Conservation (phyloP, 495 filamentous ascomycete species). For the Sordaria brevicollis region DNA sequence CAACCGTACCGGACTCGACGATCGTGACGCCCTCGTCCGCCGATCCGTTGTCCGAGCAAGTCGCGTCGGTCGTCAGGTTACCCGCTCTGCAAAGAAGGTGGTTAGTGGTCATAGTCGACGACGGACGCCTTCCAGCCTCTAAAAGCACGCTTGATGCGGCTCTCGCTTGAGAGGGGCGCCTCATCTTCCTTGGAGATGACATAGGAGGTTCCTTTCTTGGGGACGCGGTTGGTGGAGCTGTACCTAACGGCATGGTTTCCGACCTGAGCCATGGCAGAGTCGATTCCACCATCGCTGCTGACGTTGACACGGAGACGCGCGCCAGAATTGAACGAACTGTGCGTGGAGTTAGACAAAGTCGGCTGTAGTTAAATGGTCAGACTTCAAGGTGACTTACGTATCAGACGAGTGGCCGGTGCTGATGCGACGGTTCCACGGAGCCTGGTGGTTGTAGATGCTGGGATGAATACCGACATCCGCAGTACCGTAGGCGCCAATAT, state of each 20-base stretch:
- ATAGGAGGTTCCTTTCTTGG: background rate
- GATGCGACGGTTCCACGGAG: conserved; percentile 22
- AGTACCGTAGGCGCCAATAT: conserved; percentile 51
- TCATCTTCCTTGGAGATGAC: background rate
- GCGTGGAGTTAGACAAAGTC: conserved; percentile 6
- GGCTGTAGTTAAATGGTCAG: too few species aligned
- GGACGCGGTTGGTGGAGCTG: background rate
- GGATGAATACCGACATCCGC: conserved; percentile 41
- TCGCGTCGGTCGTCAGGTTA: conserved; percentile 13
- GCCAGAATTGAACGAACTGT: conserved; percentile 19
- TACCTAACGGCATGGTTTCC: conserved; percentile 19
- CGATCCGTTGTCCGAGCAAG: conserved; percentile 32
- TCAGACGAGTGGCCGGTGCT: conserved; percentile 13
- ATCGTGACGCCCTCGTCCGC: conserved; percentile 39
- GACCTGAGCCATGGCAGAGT: conserved; percentile 7
- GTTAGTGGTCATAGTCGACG: conserved; percentile 17
- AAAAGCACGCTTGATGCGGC: background rate
- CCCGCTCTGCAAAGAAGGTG: conserved; percentile 15
- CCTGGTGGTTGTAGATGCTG: conserved; percentile 25
- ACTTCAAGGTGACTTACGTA: conserved; percentile 7
- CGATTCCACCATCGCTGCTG: conserved; percentile 6
- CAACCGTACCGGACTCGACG: conserved; percentile 38
- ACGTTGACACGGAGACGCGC: conserved; percentile 8
- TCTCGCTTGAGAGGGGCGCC: background rate
- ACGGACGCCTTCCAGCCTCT: conserved; percentile 2